phyloP scores from a whole-genome alignment of 2,329 filamentous ascomycete genomes.

The Achaetomium macrosporum region DNA sequence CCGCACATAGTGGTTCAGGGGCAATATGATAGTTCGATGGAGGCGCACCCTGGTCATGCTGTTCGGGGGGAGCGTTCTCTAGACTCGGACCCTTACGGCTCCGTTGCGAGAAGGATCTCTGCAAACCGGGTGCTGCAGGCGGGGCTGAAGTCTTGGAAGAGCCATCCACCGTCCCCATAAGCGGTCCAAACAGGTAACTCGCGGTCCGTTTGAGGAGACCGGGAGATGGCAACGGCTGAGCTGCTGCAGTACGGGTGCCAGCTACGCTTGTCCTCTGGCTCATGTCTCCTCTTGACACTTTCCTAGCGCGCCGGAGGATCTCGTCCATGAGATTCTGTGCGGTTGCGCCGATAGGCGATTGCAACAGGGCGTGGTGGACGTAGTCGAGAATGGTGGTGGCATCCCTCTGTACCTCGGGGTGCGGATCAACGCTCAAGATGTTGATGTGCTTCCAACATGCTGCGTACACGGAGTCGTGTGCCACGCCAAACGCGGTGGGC shows the following conservation, averaged over 20 bases:
- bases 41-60: constrained; percentile 61
- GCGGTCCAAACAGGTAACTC: constrained; percentile 56
- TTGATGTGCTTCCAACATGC: constrained; percentile 92
- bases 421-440: constrained; percentile 86
- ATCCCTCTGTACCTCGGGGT: constrained; percentile 84
- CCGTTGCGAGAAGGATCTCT: constrained; percentile 34
- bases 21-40: constrained; percentile 70
- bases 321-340: constrained; percentile 71
- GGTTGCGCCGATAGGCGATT: constrained; percentile 66
- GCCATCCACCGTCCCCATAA: constrained; percentile 45
- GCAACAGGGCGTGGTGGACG: constrained; percentile 69
- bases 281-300: constrained; percentile 39
- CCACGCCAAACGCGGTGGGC: constrained; percentile 53
- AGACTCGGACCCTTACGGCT: constrained; percentile 39
- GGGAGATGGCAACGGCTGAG: constrained; percentile 47
- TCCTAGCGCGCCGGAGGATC: constrained; percentile 49
- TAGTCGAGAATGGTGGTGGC: constrained; percentile 82
- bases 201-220: constrained; percentile 59
- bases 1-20: constrained; percentile 71
- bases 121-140: constrained; percentile 30
- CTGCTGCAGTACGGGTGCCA: constrained; percentile 31
- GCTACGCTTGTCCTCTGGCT: constrained; percentile 40
- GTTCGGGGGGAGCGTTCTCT: constrained; percentile 58
- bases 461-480: constrained; percentile 85
- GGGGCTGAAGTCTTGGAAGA: constrained; percentile 29